Conservation (phyloP, 1,139 yeast species). For the Candida sp. region DNA sequence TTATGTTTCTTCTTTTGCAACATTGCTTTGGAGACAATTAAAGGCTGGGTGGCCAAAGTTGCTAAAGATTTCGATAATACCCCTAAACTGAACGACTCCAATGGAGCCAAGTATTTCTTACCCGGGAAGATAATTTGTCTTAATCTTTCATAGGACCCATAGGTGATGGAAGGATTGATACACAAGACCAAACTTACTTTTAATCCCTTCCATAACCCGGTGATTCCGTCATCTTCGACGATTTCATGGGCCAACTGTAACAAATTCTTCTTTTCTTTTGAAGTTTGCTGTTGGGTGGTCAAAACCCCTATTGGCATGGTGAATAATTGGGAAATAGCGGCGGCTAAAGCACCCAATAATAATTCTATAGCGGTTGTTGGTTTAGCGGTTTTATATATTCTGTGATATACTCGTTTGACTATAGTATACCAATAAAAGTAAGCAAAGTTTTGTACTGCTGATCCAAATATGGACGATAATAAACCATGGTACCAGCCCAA, state of each 20-base stretch:
- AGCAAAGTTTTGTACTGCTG: constrained; percentile 78
- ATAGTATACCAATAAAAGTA: constrained; percentile 87
- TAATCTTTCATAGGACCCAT: constrained; percentile 76
- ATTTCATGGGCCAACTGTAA: constrained; percentile 52
- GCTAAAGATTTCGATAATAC: constrained; percentile 81
- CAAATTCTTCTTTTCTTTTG: constrained; percentile 40
- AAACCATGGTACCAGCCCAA: constrained; percentile 75
- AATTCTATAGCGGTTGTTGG: constrained; percentile 68
- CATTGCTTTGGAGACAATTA: constrained; percentile 82
- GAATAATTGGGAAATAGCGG: constrained; percentile 78
- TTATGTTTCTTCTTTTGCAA: constrained; percentile 48
- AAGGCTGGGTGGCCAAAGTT: constrained; percentile 77
- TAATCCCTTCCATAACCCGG: constrained; percentile 83
- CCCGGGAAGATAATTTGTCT: constrained; percentile 49
- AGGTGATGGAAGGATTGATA: constrained; percentile 83
- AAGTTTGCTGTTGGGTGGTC: constrained; percentile 82
- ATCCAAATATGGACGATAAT: constrained; percentile 65
- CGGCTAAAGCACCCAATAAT: constrained; percentile 80
- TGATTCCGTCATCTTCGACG: constrained; percentile 61
- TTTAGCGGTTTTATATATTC: constrained; percentile 33
- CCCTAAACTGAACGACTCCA: constrained; percentile 71
- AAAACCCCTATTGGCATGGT: constrained; percentile 83
- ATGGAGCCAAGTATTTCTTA: constrained; percentile 52
- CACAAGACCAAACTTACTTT: constrained; percentile 80
- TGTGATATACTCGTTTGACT: constrained; percentile 57